These are phyloP conservation scores for Speleostelium caveatum DNA, from an alignment of 78 protist species.

Conservation along the genomic window DNA sequence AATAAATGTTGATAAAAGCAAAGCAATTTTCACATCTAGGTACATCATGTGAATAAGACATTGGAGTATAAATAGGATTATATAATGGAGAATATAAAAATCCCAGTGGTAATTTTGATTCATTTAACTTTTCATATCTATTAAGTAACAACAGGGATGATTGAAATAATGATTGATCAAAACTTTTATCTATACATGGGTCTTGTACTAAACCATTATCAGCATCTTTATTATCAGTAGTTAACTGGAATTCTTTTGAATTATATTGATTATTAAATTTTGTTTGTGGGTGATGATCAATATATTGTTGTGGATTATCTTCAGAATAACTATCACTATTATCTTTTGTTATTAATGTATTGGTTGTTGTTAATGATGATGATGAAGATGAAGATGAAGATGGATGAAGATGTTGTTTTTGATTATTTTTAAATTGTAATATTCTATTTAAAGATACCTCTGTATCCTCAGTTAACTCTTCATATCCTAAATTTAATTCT, in stretches of 20 bases:
- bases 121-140: conserved; percentile 14
- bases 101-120: conserved; percentile 50
- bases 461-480: too few species aligned
- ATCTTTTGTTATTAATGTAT: too few species aligned
- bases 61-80: conserved; percentile 23
- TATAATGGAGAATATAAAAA: conserved; percentile 52
- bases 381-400: too few species aligned
- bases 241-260: neutral
- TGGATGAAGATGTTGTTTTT: too few species aligned
- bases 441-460: too few species aligned
- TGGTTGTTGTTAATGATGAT: too few species aligned
- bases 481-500: too few species aligned
- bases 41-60: conserved; percentile 9
- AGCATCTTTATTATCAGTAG: neutral
- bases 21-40: conserved; percentile 35
- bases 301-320: too few species aligned
- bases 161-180: conserved; percentile 36
- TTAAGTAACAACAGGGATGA: conserved; percentile 22
- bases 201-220: neutral
- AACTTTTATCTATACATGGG: neutral
- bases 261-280: neutral
- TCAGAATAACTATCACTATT: too few species aligned
- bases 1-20: conserved; percentile 43
- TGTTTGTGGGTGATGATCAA: too few species aligned
- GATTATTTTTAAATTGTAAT: too few species aligned